phyloP scores from a whole-genome alignment of 768 basidiomycete genomes.

The Boletus rubroflammeus region DNA sequence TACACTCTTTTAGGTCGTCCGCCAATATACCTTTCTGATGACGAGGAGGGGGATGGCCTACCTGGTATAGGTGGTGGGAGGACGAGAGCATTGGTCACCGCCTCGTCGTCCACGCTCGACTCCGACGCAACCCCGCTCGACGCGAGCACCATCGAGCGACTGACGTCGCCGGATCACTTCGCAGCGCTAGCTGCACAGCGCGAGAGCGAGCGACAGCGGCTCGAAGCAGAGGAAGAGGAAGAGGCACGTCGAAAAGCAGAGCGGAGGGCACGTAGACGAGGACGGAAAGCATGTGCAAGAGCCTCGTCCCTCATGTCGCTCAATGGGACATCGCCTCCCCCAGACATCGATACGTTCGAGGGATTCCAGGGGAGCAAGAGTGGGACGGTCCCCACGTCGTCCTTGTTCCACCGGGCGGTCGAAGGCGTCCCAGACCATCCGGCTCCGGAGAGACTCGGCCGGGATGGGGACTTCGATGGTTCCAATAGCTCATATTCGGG shows the following conservation, averaged over 20 bases:
- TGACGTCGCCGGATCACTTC: constrained; percentile 42
- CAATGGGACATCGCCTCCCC: constrained; percentile 22
- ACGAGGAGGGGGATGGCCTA: constrained; percentile 40
- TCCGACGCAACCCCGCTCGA: constrained; percentile 69
- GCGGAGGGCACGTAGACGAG: constrained; percentile 41
- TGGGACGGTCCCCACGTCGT: background rate
- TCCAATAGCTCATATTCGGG: constrained; percentile 20
- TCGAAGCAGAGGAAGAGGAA: constrained; percentile 38
- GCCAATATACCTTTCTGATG: constrained; percentile 58
- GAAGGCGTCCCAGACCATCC: background rate
- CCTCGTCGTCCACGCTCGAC: constrained; percentile 51
- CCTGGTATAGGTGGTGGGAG: background rate
- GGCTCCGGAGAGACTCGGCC: constrained; percentile 10
- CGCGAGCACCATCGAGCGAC: constrained; percentile 48
- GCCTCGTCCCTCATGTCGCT: constrained; percentile 32
- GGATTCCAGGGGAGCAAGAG: constrained; percentile 59
- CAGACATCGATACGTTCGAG: constrained; percentile 47
- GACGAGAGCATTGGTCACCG: constrained; percentile 24
- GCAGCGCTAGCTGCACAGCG: constrained; percentile 29
- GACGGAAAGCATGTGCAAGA: constrained; percentile 43
- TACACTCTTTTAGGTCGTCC: constrained; percentile 64
- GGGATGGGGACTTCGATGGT: background rate
- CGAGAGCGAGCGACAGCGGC: constrained; percentile 25
- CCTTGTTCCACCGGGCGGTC: background rate
- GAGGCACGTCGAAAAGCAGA: constrained; percentile 47